Conservation (phyloP, 495 filamentous ascomycete genomes). For the Pyrenula massariospora region DNA sequence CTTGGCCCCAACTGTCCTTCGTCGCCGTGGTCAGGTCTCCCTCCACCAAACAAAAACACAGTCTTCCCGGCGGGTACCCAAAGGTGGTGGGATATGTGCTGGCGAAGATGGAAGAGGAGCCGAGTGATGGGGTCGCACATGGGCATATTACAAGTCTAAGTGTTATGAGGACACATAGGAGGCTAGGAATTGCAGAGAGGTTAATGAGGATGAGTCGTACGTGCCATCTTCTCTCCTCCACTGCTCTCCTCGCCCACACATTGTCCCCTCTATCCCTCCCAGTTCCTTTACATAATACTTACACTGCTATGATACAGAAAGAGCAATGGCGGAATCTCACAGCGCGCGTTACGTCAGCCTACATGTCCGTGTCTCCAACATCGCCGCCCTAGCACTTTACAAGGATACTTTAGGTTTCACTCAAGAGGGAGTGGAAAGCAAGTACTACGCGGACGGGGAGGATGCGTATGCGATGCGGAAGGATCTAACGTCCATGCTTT, state of each 20-base stretch:
- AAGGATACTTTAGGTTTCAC: slow-evolving; percentile 87
- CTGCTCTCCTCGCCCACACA: not conserved
- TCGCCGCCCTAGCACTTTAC: slow-evolving; percentile 82
- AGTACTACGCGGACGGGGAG: slow-evolving; percentile 98
- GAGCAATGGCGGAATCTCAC: slow-evolving; percentile 93
- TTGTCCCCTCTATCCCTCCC: not conserved
- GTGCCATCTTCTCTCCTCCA: slow-evolving; percentile 22
- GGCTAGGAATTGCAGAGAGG: slow-evolving; percentile 88
- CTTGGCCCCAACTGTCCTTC: slow-evolving; percentile 93
- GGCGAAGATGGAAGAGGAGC: slow-evolving; percentile 99
- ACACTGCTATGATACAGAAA: slow-evolving; percentile 43
- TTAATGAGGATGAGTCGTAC: slow-evolving; percentile 91
- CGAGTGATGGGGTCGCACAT: slow-evolving; percentile 78
- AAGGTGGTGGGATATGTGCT: slow-evolving; percentile 99
- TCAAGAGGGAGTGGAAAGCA: slow-evolving; percentile 77
- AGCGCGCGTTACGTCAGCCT: slow-evolving; percentile 85
- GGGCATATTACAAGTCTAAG: slow-evolving; percentile 92
- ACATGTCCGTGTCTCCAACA: slow-evolving; percentile 89
- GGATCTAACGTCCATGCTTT: slow-evolving; percentile 55
- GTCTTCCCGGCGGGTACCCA: slow-evolving; percentile 43
- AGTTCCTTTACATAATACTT: not conserved
- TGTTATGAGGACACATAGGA: slow-evolving; percentile 91
- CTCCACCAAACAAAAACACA: slow-evolving; percentile 31
- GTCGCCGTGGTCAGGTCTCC: slow-evolving; percentile 86
- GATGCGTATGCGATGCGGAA: slow-evolving; percentile 92